Evolutionary conservation across 257 asterid genomes (phyloP).

Genomic region (Striga asiatica): DNA sequence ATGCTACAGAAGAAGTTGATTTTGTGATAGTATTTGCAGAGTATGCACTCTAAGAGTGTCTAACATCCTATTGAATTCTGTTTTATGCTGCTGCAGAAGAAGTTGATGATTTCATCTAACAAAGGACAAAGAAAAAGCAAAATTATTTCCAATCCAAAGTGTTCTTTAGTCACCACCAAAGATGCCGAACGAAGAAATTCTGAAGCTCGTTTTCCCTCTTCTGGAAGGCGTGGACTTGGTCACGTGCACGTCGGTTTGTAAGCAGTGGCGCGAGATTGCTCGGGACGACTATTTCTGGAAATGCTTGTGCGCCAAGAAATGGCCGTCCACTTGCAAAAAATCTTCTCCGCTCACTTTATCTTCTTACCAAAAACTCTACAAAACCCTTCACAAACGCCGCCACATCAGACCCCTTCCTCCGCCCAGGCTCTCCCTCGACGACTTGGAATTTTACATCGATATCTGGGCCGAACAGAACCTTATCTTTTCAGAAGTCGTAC

Average conservation of each 20-base stretch:
- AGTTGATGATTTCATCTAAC: not conserved
- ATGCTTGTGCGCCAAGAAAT: conserved; percentile 72
- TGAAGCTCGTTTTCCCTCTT: conserved; percentile 85
- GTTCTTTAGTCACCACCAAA: conserved; percentile 1
- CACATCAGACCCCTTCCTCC: conserved; percentile 45
- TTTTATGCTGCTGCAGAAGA: conserved; percentile 10
- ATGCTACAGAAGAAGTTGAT: too few species aligned
- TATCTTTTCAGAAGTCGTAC: conserved; percentile 72
- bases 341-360: conserved; percentile 49
- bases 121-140: not conserved
- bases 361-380: conserved; percentile 54
- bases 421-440: conserved; percentile 70
- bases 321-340: conserved; percentile 87
- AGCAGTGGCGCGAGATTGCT: conserved; percentile 72
- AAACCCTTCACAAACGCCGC: conserved; percentile 50
- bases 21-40: too few species aligned
- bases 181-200: conserved; percentile 55
- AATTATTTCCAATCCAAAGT: not conserved
- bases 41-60: too few species aligned
- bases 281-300: conserved; percentile 88
- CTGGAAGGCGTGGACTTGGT: conserved; percentile 78
- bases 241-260: conserved; percentile 62
- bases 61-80: not conserved
- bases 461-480: conserved; percentile 73
- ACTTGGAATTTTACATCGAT: conserved; percentile 85